Base-by-base conservation (phyloP, 495 filamentous ascomycete genomes). In the Annulohypoxylon bovei region DNA sequence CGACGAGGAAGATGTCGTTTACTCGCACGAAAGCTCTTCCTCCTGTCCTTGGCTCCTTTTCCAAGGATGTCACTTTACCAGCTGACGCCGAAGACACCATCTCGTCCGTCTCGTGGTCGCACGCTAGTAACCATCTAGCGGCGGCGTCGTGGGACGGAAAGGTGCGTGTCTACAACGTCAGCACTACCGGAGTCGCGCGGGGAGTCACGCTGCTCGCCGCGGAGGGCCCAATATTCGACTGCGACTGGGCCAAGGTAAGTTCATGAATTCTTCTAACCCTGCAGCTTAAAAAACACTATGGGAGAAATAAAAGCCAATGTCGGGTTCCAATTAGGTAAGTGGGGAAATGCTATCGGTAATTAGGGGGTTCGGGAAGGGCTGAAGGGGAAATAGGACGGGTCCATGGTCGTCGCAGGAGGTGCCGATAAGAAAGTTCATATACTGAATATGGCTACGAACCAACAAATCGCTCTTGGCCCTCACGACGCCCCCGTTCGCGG, bases 121-220 rank as follows among this genome's bases (percentile, higher is more conserved):
- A 91, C 30, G 74, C 68, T 52, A 74, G 75, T n/a, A 62, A 65
- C 57, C 73, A 81, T 58, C 63, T 97, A 1, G 93, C 94, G 8
- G 92, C 95, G 22, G 83, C 93, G 30, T 94, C 91, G 49, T 97
- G 93, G 93, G 94, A 97, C 79, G 93, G 93, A 79, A 94, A 93
- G 74, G 91, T 95, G 62, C 91, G 92, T 68, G 91, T 97, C 71
- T 97, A 96, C 81, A 91, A 96, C 74, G 90, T 97, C 78, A 37
- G 25, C 27, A 86, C 90, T 69, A 80, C 81, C 25, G 86, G 87
- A 62, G 84, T 88, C 63, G 91, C 88, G 71, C 82, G 89, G 77
- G 90, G 90, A 40, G 93, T 91, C 74, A 89, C 89, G 20, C 74
- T 89, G 53, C 90, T 93, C 68, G 87, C 91, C 64, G 88, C 91